Conservation (phyloP, 2,329 filamentous ascomycete genomes). For the Dactylellina parvicollis region DNA sequence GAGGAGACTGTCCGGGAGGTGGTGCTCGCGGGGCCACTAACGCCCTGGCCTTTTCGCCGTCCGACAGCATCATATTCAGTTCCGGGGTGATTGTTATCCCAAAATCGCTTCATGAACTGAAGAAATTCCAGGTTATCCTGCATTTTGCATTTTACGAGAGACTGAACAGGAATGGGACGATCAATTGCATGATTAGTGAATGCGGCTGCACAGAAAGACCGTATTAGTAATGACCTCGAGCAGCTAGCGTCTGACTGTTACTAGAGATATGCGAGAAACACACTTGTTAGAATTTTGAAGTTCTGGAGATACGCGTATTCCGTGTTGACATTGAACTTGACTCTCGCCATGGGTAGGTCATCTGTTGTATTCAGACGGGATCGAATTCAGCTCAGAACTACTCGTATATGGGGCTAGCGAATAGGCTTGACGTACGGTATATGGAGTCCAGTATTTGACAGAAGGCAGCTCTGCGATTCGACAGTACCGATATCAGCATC, state of each 20-base stretch:
- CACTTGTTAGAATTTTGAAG: constrained; percentile 97
- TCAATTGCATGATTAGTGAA: constrained; percentile 90
- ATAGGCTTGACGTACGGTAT: constrained; percentile 71
- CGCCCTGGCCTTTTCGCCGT: constrained; percentile 80
- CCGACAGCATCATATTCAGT: constrained; percentile 93
- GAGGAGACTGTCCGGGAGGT: constrained; percentile 62
- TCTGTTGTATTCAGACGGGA: constrained; percentile 62
- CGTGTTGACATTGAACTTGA: constrained; percentile 97
- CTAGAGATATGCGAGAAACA: constrained; percentile 59
- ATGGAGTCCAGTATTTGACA: constrained; percentile 99
- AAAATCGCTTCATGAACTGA: constrained; percentile 95
- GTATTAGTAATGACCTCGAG: neutral
- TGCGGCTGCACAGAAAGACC: constrained; percentile 68
- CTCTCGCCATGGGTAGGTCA: constrained; percentile 92
- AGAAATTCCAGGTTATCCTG: constrained; percentile 99
- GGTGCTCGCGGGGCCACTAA: constrained; percentile 65
- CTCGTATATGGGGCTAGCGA: neutral
- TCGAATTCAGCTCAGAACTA: neutral
- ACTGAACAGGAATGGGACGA: constrained; percentile 86
- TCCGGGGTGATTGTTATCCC: constrained; percentile 97
- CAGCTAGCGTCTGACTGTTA: constrained; percentile 9
- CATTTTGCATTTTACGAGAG: constrained; percentile 98
- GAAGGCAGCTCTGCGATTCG: constrained; percentile 76
- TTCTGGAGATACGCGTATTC: constrained; percentile 99
- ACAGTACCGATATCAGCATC: constrained; percentile 33